Conservation (phyloP, 1,284 basidiomycete genomes). For the Puccinia novopanici region DNA sequence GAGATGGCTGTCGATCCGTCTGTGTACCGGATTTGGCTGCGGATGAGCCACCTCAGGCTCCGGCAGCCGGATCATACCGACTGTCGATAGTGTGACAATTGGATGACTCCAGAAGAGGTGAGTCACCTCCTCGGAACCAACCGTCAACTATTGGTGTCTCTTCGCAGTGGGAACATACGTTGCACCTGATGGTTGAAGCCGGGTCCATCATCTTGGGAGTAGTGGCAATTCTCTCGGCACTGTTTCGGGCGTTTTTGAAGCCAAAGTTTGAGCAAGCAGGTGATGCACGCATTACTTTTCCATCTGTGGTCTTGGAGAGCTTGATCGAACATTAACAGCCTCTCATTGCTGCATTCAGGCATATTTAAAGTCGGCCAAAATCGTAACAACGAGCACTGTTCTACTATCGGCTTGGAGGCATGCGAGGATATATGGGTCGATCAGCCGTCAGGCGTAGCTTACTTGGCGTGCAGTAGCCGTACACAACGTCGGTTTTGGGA, state of each 20-base stretch:
- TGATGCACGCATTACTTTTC: conserved; percentile 1
- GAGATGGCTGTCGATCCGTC: too few species aligned
- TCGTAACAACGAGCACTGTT: conserved; percentile 45
- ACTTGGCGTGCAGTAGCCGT: conserved; percentile 39
- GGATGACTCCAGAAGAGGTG: not conserved
- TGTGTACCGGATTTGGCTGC: too few species aligned
- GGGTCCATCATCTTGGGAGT: conserved; percentile 28
- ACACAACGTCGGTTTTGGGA: conserved; percentile 27
- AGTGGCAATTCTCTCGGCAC: conserved; percentile 25
- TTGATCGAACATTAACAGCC: not conserved
- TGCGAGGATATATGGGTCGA: conserved; percentile 44
- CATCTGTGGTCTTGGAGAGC: not conserved
- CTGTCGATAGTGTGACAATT: too few species aligned
- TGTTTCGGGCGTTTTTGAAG: conserved; percentile 38
- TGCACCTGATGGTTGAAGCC: conserved; percentile 34
- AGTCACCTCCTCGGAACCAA: not conserved
- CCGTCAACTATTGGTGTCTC: not conserved
- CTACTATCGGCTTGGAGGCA: conserved; percentile 35
- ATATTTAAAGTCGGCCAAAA: conserved; percentile 17
- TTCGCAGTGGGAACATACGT: not conserved
- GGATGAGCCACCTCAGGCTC: too few species aligned
- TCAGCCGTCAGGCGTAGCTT: conserved; percentile 28
- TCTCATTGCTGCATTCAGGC: not conserved
- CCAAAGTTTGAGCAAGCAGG: conserved; percentile 37
- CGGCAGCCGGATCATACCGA: too few species aligned